Evolutionary conservation across 2,329 filamentous ascomycete species (phyloP), one percentile per base, ranked within the genome.

Genomic region (Celoporthe dispersa): DNA sequence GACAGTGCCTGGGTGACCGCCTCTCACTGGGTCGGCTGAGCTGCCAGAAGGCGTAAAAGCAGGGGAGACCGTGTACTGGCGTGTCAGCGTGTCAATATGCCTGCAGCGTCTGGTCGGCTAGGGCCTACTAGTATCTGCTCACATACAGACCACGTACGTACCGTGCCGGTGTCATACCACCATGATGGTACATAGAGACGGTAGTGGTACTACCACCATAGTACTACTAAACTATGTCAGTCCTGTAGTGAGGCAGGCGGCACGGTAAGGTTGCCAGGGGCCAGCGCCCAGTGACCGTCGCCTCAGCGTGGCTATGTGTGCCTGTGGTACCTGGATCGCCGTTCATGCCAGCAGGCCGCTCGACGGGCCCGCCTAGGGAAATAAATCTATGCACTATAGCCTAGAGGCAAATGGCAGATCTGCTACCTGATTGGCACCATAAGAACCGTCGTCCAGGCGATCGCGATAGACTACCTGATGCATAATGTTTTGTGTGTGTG

Each of bases 341-440:
- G 55, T 67, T 67, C 65, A 67, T 67, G 65, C 65, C 55, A 51
- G 48, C 65, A 16, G 53, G 51, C 25, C 28, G 31, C 31, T 66
- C 25, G n/a, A 28, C 7, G n/a, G 53, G 53, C 64, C 28, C n/a
- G 48, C 48, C 51, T 8, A 35, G 25, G 16, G 53, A 19, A 44
- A 67, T 67, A 61, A 33, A 28, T 51, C 64, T 25, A 67, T 67
- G 65, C 65, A 60, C 39, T 67, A 67, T 61, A 61, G 14, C 35
- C 35, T 33, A 8, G 22, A 35, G 12, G 16, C 19, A n/a, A 51
- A 37, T 8, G 16, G 25, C 28, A 12, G 63, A 6, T 9, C 33
- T 12, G 44, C 35, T 37, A 55, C 39, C 33, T 60, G 57, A 35
- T 60, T 60, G 57, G 57, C 57, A 60, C 57, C 22, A 12, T 19